phyloP scores from a whole-genome alignment of 2,329 filamentous ascomycete genomes.

The Trichophyton rubrum region DNA sequence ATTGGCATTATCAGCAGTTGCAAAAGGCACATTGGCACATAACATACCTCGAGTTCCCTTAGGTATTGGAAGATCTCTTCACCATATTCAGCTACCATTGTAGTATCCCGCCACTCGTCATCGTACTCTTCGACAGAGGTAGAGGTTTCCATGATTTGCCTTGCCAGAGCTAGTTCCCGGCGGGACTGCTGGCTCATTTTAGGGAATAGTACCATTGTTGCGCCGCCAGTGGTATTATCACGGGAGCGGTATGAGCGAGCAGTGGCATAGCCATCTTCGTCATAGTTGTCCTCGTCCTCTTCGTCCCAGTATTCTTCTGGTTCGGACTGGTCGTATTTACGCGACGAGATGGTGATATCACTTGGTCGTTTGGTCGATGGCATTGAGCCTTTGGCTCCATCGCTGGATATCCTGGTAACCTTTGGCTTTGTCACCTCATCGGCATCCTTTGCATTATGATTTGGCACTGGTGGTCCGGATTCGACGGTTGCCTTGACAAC shows the following conservation, averaged over 20 bases:
- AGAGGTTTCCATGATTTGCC: slow-evolving; percentile 52
- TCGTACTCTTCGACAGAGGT: slow-evolving; percentile 62
- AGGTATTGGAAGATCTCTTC: slow-evolving; percentile 95
- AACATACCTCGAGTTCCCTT: slow-evolving; percentile 67
- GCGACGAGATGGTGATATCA: background rate
- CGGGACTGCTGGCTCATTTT: slow-evolving; percentile 55
- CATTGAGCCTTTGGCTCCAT: background rate
- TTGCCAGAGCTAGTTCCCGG: slow-evolving; percentile 59
- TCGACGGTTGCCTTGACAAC: background rate
- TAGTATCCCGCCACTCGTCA: slow-evolving; percentile 84
- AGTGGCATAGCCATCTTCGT: slow-evolving; percentile 59
- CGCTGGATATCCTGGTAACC: background rate
- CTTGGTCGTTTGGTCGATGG: background rate
- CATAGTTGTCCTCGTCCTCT: slow-evolving; percentile 57
- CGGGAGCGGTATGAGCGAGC: slow-evolving; percentile 66
- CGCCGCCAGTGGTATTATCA: slow-evolving; percentile 57
- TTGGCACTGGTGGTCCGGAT: background rate
- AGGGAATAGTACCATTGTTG: slow-evolving; percentile 58
- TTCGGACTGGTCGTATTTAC: slow-evolving; percentile 20
- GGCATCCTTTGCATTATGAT: background rate
- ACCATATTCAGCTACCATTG: slow-evolving; percentile 94
- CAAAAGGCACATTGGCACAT: background rate
- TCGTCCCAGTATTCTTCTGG: slow-evolving; percentile 55
- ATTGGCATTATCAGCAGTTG: background rate
- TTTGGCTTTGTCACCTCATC: background rate